These are phyloP conservation scores for Penicillium hesseltinei DNA, from an alignment of 2,329 filamentous ascomycete genomes.

Conservation along the genomic window DNA sequence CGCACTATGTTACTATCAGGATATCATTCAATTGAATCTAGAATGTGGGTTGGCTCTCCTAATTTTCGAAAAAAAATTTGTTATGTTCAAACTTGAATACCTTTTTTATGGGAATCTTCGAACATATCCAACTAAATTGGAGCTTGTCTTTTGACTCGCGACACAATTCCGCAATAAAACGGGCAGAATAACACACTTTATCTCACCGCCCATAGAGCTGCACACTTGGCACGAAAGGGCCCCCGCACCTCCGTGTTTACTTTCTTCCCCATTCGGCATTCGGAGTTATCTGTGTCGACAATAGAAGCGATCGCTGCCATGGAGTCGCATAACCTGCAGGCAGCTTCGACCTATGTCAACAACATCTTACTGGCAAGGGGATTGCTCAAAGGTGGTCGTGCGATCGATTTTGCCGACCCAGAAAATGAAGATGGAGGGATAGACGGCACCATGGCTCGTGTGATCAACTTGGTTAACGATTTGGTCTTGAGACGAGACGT, in stretches of 20 bases:
- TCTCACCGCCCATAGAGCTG: constrained; percentile 12
- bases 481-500: constrained; percentile 87
- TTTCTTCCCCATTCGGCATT: constrained; percentile 43
- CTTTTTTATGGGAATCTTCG: neutral
- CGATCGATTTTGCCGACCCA: constrained; percentile 76
- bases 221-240: constrained; percentile 20
- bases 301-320: constrained; percentile 30
- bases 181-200: constrained; percentile 8
- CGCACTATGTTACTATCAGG: neutral
- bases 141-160: neutral
- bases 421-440: constrained; percentile 59
- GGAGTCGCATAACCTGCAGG: constrained; percentile 54
- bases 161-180: neutral
- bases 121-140: too few species aligned
- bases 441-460: constrained; percentile 71
- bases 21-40: neutral
- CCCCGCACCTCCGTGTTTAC: constrained; percentile 40
- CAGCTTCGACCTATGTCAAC: constrained; percentile 64
- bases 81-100: neutral
- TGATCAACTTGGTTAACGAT: constrained; percentile 94
- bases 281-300: constrained; percentile 13
- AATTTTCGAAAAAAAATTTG: neutral
- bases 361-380: constrained; percentile 64
- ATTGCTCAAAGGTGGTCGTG: constrained; percentile 55
- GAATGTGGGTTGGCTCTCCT: too few species aligned